Base-by-base conservation (phyloP, 164 flowering plant species). In the Amborella trichopoda region DNA sequence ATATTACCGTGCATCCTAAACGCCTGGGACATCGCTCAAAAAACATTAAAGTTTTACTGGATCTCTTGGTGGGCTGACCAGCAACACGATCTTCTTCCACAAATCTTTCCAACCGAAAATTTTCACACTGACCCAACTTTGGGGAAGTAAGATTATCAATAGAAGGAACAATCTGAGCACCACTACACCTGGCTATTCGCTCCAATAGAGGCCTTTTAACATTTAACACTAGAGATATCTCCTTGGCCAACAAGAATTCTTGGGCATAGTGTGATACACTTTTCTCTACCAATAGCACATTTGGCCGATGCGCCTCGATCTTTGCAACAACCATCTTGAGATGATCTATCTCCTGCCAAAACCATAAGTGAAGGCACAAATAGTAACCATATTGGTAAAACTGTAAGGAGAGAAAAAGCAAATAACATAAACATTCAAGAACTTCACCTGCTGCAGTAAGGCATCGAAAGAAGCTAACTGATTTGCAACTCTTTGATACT, bases 21-120 rank as follows among this genome's bases (percentile, higher is more conserved):
- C 93, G 97, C 75, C 83, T 75, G 13, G 99, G 93, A 56, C 97
- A 93, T 36, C 97, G 95, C 67, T 83, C 97, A 64, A 90, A 83
- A 61, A 68, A 90, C 97, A 90, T 90, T 62, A 90, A 66, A 1
- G 94, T 90, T 66, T 77, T 90, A 1, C 76, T 67, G 30, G 76
- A 74, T 53, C 69, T 86, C 66, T 65, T 85, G 71, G 67, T 75
- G 30, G 61, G 50, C 49, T 81, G 91, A 54, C 61, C 71, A 44
- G 61, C 38, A 32, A 52, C 16, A 49, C 62, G 72, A 50, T 59
- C 80, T 13, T 76, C 89, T 71, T 88, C 96, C 26, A 64, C 40
- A 2, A 85, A 69, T 61, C 66, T 79, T 47, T 85, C 97, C 40
- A 88, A 42, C 18, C 74, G 72, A 55, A 93, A 93, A 26, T 75